Percentiles rank a stretch among this genome's conserved stretches.
Evolutionary conservation across 768 basidiomycete genomes (phyloP).

Genomic region (Xerocomellus dryophilus): DNA sequence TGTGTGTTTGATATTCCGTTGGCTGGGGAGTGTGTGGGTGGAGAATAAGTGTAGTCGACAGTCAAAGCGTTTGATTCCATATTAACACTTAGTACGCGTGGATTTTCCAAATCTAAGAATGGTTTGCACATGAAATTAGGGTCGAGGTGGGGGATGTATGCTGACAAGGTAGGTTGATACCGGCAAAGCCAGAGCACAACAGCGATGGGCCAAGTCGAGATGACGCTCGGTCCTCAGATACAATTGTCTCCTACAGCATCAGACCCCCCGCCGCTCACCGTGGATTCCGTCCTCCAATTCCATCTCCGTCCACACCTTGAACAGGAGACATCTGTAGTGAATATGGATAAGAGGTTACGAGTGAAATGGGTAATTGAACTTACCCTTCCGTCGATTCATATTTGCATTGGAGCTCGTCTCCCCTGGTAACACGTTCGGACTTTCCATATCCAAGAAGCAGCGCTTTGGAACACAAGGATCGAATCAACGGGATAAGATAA

Average conservation of each 20-base stretch:
- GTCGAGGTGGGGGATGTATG: not conserved
- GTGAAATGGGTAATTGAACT: not conserved
- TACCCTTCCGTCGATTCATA: not conserved
- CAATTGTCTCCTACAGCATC: not conserved
- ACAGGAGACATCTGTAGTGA: not conserved
- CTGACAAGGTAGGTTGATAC: not conserved
- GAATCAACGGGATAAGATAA: not conserved
- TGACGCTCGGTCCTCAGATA: not conserved
- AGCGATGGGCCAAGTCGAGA: not conserved
- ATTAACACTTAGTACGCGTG: no score
- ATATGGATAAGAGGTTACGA: not conserved
- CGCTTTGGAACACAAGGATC: not conserved
- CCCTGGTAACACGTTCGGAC: not conserved
- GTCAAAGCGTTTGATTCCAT: no score
- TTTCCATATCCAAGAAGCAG: not conserved
- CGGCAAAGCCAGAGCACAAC: not conserved
- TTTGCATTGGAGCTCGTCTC: not conserved
- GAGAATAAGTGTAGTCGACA: no score
- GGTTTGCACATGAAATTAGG: not conserved
- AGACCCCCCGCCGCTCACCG: not conserved
- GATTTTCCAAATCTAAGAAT: not conserved
- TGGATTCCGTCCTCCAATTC: not conserved
- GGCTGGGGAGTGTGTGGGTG: not conserved
- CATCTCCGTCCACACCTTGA: not conserved
- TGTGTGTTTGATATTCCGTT: not conserved